Evolutionary conservation across 805 yeast genomes (phyloP), one percentile per base, ranked within the genome.

Genomic region (Suhomyces faveliae): DNA sequence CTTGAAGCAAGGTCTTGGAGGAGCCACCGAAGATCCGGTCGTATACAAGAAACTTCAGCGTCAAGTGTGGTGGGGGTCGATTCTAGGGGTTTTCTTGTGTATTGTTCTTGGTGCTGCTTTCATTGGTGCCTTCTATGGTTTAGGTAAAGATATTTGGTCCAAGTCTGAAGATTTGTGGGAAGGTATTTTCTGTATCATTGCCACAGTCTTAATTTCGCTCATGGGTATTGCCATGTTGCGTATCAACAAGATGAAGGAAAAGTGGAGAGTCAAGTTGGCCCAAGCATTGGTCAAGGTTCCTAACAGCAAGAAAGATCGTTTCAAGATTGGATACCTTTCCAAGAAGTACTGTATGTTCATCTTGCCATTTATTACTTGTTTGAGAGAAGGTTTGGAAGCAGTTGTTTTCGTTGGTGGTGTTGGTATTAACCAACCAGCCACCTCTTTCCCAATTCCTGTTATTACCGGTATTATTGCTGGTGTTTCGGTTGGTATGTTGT

Each of bases 191-290:
- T 88, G 95, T 70, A 72, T 92, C 56, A 83, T 92, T 66, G 99
- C 98, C 2, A 81, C 96, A 0, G 72, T 88, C 41, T 81, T 92
- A 81, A 92, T 92, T 63, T 81, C 97, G 10, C 59, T 86, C 59
- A 91, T 92, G 97, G 98, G 99, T 67, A 79, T 92, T 61, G 96
- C 97, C 49, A 88, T 92, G 96, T 79, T 92, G 63, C 83, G 98
- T 71, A 79, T 92, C 68, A 91, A 91, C 76, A 90, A 91, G 76
- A 89, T 91, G 96, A 90, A 89, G 73, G 92, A 83, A 57, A 92
- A 92, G 74, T 92, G 99, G 99, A 83, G 97, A 76, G 78, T 90
- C 56, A 92, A 92, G 74, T 87, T 92, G 64, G 97, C 97, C 23
- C 79, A 73, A 62, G 92, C 97, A 8, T 72, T 91, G 51, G 71